Evolutionary conservation across 305 asterid genomes (phyloP).

Genomic region (Solanum hybrid): DNA sequence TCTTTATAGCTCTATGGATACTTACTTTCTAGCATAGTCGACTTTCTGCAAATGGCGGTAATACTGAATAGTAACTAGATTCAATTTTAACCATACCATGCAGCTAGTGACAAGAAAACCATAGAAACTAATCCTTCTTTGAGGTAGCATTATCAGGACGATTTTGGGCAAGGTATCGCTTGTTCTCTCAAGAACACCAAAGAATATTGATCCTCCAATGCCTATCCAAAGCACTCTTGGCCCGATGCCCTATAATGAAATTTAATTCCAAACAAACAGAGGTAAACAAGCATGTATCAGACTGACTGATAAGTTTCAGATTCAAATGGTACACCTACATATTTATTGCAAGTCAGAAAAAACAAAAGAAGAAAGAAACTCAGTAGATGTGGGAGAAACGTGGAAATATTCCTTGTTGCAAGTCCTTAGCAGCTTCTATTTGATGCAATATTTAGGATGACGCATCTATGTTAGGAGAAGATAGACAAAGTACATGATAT

Average conservation of each 20-base stretch:
- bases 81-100: not conserved
- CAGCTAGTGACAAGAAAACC: not conserved
- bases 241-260: conserved; percentile 57
- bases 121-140: conserved; percentile 21
- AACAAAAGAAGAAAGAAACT: not conserved
- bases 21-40: not conserved
- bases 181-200: conserved; percentile 80
- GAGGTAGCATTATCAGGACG: conserved; percentile 29
- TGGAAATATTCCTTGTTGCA: not conserved
- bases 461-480: not conserved
- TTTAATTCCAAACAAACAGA: not conserved
- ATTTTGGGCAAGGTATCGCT: conserved; percentile 51
- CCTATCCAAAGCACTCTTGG: conserved; percentile 99
- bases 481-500: not conserved
- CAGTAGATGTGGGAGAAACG: not conserved
- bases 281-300: not conserved
- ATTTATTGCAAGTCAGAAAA: not conserved
- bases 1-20: not conserved
- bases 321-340: not conserved
- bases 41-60: not conserved
- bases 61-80: not conserved
- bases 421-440: not conserved
- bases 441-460: not conserved
- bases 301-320: not conserved
- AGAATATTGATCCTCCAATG: conserved; percentile 92